Evolutionary conservation across 345 rosid genomes (phyloP), one percentile per base, ranked within the genome.

Genomic region (Hibiscus syriacus): DNA sequence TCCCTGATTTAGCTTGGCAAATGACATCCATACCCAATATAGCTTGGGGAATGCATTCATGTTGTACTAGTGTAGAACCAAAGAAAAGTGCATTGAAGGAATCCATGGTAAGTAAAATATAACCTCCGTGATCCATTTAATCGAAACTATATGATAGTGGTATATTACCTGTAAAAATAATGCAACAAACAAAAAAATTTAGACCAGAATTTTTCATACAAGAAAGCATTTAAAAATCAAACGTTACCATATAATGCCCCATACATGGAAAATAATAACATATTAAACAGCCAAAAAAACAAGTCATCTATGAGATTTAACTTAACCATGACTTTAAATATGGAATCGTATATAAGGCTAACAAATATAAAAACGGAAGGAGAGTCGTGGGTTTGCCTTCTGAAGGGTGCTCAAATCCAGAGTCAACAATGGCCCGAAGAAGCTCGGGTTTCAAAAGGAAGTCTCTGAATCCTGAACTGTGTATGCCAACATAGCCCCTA

Each of bases 401-500:
- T 0, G 99, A 94, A 25, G 99, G 99, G 80, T 91, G 99, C 88
- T 94, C 98, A 82, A 94, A 94, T 46, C 99, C 98, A 0, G 99
- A 94, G 79, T 94, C 99, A 38, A 91, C 98, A 54, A 94, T 94
- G 5, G 99, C 92, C 22, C 98, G 83, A 57, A 94, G 98, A 71
- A 94, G 98, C 87, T 94, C 98, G 43, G 99, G 99, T 79, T 95
- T 95, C 78, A 95, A 76, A 46, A 95, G 97, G 81, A 95, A 95
- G 88, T 95, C 99, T 82, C 98, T 95, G 87, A 95, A 95, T 76
- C 99, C 98, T 3, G 99, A 95, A 78, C 98, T 92, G 93, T 95
- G 98, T 57, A 95, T 94, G 32, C 99, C 97, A 39, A 94, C 97
- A 72, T 91, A 94, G 3, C 99, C 96, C 86, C 99, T 94, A 72